A percentile compares a stretch with the other conserved stretches of the same genome.
phyloP scores from a whole-genome alignment of 164 flowering plant species.

The Annona cherimola region DNA sequence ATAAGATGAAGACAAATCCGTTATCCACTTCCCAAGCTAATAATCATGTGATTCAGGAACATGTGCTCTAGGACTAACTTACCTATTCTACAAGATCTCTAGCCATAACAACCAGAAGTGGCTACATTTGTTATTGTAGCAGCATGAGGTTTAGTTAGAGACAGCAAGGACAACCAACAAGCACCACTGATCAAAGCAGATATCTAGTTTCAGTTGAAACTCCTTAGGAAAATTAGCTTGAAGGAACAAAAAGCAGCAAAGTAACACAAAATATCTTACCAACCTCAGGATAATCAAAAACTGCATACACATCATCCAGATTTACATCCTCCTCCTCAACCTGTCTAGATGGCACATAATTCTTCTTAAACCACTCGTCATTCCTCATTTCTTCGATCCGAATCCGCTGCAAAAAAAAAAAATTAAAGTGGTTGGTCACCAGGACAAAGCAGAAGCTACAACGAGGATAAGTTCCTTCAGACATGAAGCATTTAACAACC shows the following conservation, averaged over 20 bases:
- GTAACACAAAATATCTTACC: slow-evolving; percentile 22
- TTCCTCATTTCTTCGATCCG: slow-evolving; percentile 64
- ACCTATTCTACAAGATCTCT: too few species aligned
- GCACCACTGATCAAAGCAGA: not conserved
- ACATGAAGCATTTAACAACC: not conserved
- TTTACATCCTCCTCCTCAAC: slow-evolving; percentile 84
- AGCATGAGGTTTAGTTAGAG: not conserved
- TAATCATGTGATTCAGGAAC: too few species aligned
- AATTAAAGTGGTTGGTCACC: not conserved
- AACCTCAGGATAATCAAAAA: slow-evolving; percentile 86
- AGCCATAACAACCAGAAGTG: too few species aligned
- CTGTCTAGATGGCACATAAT: slow-evolving; percentile 55
- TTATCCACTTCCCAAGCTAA: too few species aligned
- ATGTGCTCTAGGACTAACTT: too few species aligned
- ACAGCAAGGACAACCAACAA: not conserved
- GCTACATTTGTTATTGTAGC: too few species aligned
- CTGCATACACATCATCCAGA: slow-evolving; percentile 89
- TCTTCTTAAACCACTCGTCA: slow-evolving; percentile 83
- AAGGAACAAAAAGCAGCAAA: not conserved
- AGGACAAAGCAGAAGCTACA: not conserved
- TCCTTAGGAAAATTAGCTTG: not conserved
- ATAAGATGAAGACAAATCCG: not conserved
- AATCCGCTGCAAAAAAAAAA: slow-evolving; percentile 58
- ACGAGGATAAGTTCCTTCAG: not conserved
- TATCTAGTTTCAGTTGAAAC: not conserved